Evolutionary conservation across 441 rosid species (phyloP), one percentile per base, ranked within the genome.

Genomic region (Croton laevigatus): DNA sequence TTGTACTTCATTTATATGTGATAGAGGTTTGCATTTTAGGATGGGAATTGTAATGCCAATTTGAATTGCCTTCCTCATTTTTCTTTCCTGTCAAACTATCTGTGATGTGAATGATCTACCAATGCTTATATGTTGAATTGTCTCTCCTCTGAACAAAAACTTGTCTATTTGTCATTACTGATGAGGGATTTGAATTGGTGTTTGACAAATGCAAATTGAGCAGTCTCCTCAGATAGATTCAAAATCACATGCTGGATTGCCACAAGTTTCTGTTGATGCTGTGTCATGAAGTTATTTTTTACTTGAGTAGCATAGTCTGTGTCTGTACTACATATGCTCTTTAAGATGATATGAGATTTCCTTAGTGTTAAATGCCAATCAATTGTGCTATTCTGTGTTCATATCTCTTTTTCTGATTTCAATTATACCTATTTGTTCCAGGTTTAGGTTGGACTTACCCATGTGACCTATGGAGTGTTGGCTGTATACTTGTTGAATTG

Each of bases 401-500:
- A 6, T 9, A 48, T 36, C 37, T 20, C 49, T 12, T 69, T 20
- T 76, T 44, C 66, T 71, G 2, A 71, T 51, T 48, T 40, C 38
- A 44, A 20, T 16, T 17, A 20, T 61, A 23, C 61, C 62, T 17
- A 68, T 66, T 59, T 63, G 19, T 70, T 78, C 76, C 90, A 91
- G 97, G 97, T 76, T 72, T 91, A 66, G 96, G 97, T 59, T 91
- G 97, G 97, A 87, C 82, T 79, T 91, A 87, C 82, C 94, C 92
- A 38, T 91, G 97, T 73, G 97, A 91, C 79, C 69, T 91, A 62
- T 91, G 97, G 97, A 91, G 96, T 70, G 45, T 91, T 62, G 96
- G 97, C 71, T 91, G 97, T 76, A 88, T 91, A 74, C 83, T 91
- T 36, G 80, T 80, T 22, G 97, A 91, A 80, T 80, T 91, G 64